Evolutionary conservation across 2,329 filamentous ascomycete genomes (phyloP), one percentile per base, ranked within the genome.

Genomic region (Pyrenophora seminiperda): DNA sequence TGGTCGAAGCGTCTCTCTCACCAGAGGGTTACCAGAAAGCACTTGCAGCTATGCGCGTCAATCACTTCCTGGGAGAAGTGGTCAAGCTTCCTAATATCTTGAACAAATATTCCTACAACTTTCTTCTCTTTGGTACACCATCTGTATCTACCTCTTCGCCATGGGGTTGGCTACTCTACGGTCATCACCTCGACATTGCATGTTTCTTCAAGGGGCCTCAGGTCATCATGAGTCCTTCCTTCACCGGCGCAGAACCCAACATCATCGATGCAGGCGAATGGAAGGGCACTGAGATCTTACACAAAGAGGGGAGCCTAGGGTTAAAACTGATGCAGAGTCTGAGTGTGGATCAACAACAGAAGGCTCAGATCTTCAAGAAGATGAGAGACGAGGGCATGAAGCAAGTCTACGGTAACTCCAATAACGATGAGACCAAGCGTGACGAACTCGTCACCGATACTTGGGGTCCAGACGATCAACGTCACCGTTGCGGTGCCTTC

Each of bases 401-500:
- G 2, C 73, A 75, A 41, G 73, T 70, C 18, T 66, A 66, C 19
- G 62, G 59, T 1, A 58, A 56, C 29, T 66, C 61, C 9, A 56
- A 65, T 24, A 65, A 65, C 19, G 61, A 65, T n/a, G 57, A 51
- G 19, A 57, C 37, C 10, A 53, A 63, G 18, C 59, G 59, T 15
- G 76, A 76, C 3, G 66, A 77, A 45, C 57, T 79, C 24, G 65
- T 72, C 11, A 68, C 67, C 10, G 86, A 85, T 7, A 80, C 88
- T 6, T 92, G 88, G 88, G 92, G 92, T 68, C 86, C 86, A 58
- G 88, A 91, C 63, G 89, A 93, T 68, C 88, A 92, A 74, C 80
- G 89, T 5, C 89, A 92, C 63, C 69, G 91, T 4, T 90, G 88
- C 66, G 89, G 90, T 29, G 89, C 89, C 0, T 90, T 88, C 67